phyloP scores from a whole-genome alignment of 1,139 yeast genomes.

The Ashbya aceris region DNA sequence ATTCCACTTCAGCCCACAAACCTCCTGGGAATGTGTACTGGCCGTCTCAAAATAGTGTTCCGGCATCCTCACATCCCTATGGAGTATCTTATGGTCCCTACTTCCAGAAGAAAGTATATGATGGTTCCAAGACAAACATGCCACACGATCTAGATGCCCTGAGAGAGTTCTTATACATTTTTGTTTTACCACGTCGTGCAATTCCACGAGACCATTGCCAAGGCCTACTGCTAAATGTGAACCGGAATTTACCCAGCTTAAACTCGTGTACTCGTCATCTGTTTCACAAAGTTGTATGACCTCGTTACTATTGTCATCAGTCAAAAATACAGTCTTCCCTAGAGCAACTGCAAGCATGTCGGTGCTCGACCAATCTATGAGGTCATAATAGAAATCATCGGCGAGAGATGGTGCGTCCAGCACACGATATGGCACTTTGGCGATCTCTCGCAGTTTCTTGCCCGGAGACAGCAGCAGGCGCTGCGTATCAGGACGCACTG shows the following conservation, averaged over 20 bases:
- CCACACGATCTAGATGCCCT: slow-evolving; percentile 80
- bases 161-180: slow-evolving; percentile 85
- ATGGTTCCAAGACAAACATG: slow-evolving; percentile 90
- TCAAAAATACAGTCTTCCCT: slow-evolving; percentile 77
- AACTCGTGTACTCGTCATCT: slow-evolving; percentile 41
- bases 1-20: slow-evolving; percentile 94
- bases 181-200: slow-evolving; percentile 87
- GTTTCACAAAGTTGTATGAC: slow-evolving; percentile 65
- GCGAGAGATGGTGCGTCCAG: slow-evolving; percentile 93
- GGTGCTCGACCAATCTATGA: slow-evolving; percentile 93
- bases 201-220: slow-evolving; percentile 75
- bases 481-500: slow-evolving; percentile 85
- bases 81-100: slow-evolving; percentile 73
- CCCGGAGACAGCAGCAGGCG: slow-evolving; percentile 70
- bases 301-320: slow-evolving; percentile 83
- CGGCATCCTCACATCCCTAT: slow-evolving; percentile 84
- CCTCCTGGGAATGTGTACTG: slow-evolving; percentile 81
- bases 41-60: slow-evolving; percentile 70
- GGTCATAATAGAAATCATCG: slow-evolving; percentile 85
- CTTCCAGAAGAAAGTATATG: slow-evolving; percentile 84
- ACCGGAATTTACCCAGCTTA: slow-evolving; percentile 92
- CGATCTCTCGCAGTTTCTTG: slow-evolving; percentile 64
- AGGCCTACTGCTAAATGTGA: slow-evolving; percentile 93
- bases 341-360: slow-evolving; percentile 86
- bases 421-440: slow-evolving; percentile 85